Evolutionary conservation across 305 asterid species (phyloP).

Genomic region (Fraxinus latifolia): DNA sequence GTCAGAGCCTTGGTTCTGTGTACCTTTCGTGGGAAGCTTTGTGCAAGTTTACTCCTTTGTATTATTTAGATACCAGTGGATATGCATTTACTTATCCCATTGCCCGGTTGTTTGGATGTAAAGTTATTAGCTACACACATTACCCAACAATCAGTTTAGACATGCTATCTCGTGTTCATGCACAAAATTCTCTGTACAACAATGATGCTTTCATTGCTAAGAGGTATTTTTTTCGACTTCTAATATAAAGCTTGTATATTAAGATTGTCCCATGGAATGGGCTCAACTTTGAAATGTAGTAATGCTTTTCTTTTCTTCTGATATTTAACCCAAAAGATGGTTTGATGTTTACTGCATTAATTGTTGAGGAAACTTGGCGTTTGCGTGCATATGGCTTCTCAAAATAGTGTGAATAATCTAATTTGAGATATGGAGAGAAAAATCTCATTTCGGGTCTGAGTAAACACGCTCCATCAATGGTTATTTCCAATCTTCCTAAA

Average conservation of each 20-base stretch:
- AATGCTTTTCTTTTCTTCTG: background rate
- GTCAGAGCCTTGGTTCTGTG: conserved; percentile 94
- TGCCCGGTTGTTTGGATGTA: conserved; percentile 74
- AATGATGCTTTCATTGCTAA: conserved; percentile 70
- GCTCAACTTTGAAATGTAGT: background rate
- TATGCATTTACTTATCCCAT: conserved; percentile 95
- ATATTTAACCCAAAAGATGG: background rate
- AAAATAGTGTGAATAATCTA: background rate
- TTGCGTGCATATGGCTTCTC: background rate
- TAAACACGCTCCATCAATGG: background rate
- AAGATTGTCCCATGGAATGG: background rate
- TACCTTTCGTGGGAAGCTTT: conserved; percentile 92
- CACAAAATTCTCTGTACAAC: conserved; percentile 79
- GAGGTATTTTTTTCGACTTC: conserved; percentile 41
- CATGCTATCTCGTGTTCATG: conserved; percentile 82
- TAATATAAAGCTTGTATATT: background rate
- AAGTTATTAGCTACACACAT: conserved; percentile 80
- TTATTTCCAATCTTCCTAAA: background rate
- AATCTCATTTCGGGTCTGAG: background rate
- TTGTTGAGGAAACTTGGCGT: background rate
- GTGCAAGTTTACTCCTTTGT: conserved; percentile 60
- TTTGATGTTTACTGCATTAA: background rate
- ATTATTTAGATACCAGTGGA: conserved; percentile 88
- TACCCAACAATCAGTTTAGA: conserved; percentile 94
- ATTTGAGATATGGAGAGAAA: background rate